These are phyloP conservation scores for Ilyonectria destructans DNA, from an alignment of 2,329 filamentous ascomycete species.

Conservation along the genomic window DNA sequence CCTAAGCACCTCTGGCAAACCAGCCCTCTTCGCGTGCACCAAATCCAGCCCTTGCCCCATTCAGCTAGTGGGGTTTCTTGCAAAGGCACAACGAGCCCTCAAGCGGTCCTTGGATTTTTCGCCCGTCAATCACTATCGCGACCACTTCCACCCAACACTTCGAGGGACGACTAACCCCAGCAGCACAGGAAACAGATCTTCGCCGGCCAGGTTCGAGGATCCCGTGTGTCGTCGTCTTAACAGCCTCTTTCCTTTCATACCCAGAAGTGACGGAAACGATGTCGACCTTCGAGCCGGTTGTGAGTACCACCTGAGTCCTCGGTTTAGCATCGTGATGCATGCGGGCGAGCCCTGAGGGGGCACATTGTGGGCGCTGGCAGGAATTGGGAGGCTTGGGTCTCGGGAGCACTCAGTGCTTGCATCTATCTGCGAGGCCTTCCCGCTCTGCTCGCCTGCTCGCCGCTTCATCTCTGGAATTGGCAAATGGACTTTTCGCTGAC, in stretches of 20 bases:
- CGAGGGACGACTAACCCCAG: constrained; percentile 61
- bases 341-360: constrained; percentile 36
- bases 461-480: constrained; percentile 32
- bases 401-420: constrained; percentile 31
- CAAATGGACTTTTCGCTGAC: constrained; percentile 43
- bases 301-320: constrained; percentile 64
- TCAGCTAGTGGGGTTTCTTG: constrained; percentile 53
- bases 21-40: constrained; percentile 57
- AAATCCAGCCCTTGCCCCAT: constrained; percentile 50
- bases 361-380: constrained; percentile 37
- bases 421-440: constrained; percentile 23
- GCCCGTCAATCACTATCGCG: constrained; percentile 58
- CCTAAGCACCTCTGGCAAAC: constrained; percentile 56
- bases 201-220: constrained; percentile 57
- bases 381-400: constrained; percentile 40
- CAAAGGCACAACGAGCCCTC: constrained; percentile 60
- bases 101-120: constrained; percentile 60
- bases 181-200: constrained; percentile 60
- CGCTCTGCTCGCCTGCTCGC: constrained; percentile 28
- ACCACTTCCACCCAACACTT: constrained; percentile 58
- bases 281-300: constrained; percentile 81
- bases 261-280: constrained; percentile 65
- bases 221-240: constrained; percentile 55
- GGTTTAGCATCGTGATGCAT: constrained; percentile 41
- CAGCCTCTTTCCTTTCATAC: constrained; percentile 54